Evolutionary conservation across 1,139 yeast genomes (phyloP).

Genomic region (Geotrichum fermentans): DNA sequence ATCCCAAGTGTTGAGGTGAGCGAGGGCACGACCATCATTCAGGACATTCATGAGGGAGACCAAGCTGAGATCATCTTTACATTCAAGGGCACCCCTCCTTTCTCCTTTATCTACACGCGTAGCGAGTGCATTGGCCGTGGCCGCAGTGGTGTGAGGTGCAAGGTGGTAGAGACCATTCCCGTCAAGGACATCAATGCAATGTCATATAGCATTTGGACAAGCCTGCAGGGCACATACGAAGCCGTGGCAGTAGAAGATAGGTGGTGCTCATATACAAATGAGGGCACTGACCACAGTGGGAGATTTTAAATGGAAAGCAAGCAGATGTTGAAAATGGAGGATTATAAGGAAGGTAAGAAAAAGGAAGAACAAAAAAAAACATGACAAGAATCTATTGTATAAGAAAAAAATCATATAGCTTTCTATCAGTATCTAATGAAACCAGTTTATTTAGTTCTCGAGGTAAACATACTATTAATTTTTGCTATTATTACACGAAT

Average conservation of each 20-base stretch:
- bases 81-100: constrained; percentile 49
- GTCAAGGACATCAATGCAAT: constrained; percentile 63
- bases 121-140: constrained; percentile 40
- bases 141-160: constrained; percentile 37
- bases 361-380: background rate
- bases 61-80: constrained; percentile 46
- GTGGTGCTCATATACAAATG: constrained; percentile 56
- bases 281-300: constrained; percentile 46
- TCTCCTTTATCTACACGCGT: constrained; percentile 52
- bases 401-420: constrained; percentile 13
- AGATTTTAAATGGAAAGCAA: background rate
- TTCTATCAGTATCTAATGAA: no score
- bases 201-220: constrained; percentile 68
- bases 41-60: constrained; percentile 83
- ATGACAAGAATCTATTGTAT: no score
- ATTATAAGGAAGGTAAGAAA: background rate
- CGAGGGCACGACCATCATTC: constrained; percentile 68
- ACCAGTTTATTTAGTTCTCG: no score
- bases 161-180: constrained; percentile 71
- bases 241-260: constrained; percentile 83
- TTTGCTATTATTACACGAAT: no score
- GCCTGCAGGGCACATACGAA: constrained; percentile 89
- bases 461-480: background rate
- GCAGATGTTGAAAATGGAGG: background rate
- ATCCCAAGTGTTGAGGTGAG: constrained; percentile 88